These are phyloP conservation scores for Sicyos baderoa DNA, from an alignment of 306 rosid species.

Conservation along the genomic window DNA sequence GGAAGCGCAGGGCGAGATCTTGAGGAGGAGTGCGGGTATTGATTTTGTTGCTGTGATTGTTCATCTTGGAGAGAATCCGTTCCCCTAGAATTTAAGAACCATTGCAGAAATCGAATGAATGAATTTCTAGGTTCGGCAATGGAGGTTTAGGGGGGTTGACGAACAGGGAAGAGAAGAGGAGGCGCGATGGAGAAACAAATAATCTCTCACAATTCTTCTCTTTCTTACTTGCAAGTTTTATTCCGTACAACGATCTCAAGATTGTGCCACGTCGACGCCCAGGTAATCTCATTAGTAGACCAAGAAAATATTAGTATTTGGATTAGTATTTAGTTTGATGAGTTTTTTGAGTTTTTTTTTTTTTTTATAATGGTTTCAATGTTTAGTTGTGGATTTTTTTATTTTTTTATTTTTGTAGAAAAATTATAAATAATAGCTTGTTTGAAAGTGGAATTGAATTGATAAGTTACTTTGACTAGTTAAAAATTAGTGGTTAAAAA, in stretches of 20 bases:
- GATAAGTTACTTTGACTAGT: too few relatives aligned
- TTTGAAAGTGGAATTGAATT: too few relatives aligned
- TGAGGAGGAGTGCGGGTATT: not conserved
- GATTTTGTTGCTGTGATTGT: slow-evolving; percentile 23
- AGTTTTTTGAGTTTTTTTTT: too few relatives aligned
- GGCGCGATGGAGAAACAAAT: slow-evolving; percentile 9
- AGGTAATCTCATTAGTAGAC: not conserved
- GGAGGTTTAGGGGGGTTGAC: slow-evolving; percentile 5
- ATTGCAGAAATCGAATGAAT: slow-evolving; percentile 12
- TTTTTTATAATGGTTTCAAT: too few relatives aligned
- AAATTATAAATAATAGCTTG: too few relatives aligned
- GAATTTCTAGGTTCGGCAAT: not conserved
- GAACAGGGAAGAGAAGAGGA: not conserved
- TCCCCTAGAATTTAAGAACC: slow-evolving; percentile 39
- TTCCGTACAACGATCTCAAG: not conserved
- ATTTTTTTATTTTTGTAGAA: too few relatives aligned
- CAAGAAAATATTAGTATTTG: too few relatives aligned
- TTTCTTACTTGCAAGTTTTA: not conserved
- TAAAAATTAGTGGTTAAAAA: too few relatives aligned
- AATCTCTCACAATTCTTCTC: not conserved
- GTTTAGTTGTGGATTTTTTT: too few relatives aligned
- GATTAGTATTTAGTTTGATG: too few relatives aligned
- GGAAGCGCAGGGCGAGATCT: slow-evolving; percentile 59
- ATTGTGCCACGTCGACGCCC: not conserved
- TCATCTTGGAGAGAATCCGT: slow-evolving; percentile 29